Conservation (phyloP, 805 yeast genomes). For the Ogataea ramenticola region DNA sequence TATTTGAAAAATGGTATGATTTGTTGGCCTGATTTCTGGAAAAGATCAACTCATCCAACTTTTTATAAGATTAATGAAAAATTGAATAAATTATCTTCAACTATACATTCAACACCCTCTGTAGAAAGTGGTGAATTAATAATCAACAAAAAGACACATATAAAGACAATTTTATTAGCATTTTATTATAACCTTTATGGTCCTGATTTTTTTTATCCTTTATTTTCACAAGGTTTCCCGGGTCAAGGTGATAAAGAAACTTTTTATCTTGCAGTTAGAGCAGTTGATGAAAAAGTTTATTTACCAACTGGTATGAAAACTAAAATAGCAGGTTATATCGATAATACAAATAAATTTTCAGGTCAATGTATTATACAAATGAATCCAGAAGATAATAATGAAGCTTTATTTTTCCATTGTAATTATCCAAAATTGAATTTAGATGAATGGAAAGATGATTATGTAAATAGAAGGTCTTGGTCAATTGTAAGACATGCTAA, state of each 20-base stretch:
- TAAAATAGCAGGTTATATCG: conserved; percentile 22
- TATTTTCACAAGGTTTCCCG: conserved; percentile 64
- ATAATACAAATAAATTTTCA: conserved; percentile 14
- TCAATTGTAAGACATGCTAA: conserved; percentile 22
- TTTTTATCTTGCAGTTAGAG: conserved; percentile 61
- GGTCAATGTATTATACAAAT: conserved; percentile 26
- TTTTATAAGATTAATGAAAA: conserved; percentile 37
- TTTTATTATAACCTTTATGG: conserved; percentile 63
- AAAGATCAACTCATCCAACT: conserved; percentile 52
- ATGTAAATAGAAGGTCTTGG: conserved; percentile 20
- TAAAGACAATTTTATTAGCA: conserved; percentile 50
- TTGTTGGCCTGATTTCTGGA: conserved; percentile 66
- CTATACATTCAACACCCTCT: conserved; percentile 41
- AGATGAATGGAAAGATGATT: conserved; percentile 12
- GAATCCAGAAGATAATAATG: conserved; percentile 18
- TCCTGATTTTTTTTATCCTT: conserved; percentile 57
- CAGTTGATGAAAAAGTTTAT: conserved; percentile 19
- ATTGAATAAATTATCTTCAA: conserved; percentile 25
- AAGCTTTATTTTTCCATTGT: conserved; percentile 22
- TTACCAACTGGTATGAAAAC: conserved; percentile 22
- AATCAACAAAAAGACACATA: conserved; percentile 51
- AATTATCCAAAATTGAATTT: conserved; percentile 23
- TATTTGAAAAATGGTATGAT: conserved; percentile 40
- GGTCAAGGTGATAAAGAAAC: conserved; percentile 84
- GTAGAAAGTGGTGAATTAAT: conserved; percentile 68